Conservation (phyloP, 139 green algal species). For the Coelastrella sp. region DNA sequence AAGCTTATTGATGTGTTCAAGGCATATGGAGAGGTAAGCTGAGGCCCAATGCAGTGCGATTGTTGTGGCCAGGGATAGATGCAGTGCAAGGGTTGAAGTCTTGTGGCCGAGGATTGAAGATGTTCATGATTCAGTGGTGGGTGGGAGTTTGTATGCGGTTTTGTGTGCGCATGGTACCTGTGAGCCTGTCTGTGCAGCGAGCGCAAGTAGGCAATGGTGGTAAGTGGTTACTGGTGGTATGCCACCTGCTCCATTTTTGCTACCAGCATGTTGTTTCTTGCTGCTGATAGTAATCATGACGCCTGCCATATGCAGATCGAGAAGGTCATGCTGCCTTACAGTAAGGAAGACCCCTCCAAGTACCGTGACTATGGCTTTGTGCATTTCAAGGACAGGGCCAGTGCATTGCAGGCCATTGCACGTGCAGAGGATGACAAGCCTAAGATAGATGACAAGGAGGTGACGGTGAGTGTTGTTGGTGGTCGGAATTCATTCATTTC, state of each 20-base stretch:
- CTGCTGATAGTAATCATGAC: neutral
- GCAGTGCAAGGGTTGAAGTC: too few relatives aligned
- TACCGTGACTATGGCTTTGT: slow-evolving; percentile 89
- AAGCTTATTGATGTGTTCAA: slow-evolving; percentile 78
- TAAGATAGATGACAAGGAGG: slow-evolving; percentile 62
- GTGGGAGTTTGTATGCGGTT: too few relatives aligned
- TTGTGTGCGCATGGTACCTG: too few relatives aligned
- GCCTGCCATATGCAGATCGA: slow-evolving; percentile 55
- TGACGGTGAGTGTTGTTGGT: slow-evolving; percentile 57
- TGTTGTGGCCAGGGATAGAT: too few relatives aligned
- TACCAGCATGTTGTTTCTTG: neutral
- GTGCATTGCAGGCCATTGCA: slow-evolving; percentile 70
- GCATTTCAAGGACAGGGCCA: slow-evolving; percentile 79
- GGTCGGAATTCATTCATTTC: neutral
- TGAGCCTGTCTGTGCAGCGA: too few relatives aligned
- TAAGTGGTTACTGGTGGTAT: too few relatives aligned
- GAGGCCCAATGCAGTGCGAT: neutral
- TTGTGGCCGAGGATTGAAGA: too few relatives aligned
- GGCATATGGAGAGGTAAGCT: slow-evolving; percentile 74
- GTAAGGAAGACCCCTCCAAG: slow-evolving; percentile 59
- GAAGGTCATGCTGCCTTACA: slow-evolving; percentile 69
- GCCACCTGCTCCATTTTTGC: too few relatives aligned
- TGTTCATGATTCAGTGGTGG: too few relatives aligned
- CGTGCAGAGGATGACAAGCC: slow-evolving; percentile 58
- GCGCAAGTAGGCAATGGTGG: too few relatives aligned